phyloP scores from a whole-genome alignment of 176 grass and related monocot species.

The Aegilops speltoides region DNA sequence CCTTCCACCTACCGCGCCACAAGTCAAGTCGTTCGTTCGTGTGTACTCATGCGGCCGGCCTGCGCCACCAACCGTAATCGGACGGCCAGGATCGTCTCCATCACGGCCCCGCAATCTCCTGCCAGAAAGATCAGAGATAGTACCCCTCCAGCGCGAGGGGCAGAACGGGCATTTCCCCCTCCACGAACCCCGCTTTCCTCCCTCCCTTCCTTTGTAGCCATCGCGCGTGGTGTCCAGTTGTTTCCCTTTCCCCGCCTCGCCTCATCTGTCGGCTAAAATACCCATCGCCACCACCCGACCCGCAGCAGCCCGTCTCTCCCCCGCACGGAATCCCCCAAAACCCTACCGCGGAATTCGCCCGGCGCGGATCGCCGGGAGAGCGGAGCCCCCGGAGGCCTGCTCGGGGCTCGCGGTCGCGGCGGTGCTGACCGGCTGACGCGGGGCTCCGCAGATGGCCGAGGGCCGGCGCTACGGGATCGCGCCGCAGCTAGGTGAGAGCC shows the following conservation, averaged over 20 bases:
- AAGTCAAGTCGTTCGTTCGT: too few relatives aligned
- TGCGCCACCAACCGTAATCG: background rate
- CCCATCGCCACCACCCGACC: conserved; percentile 7
- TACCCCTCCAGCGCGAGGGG: background rate
- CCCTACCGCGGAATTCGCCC: background rate
- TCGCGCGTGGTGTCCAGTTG: conserved; percentile 8
- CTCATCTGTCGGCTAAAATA: background rate
- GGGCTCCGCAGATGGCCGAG: conserved; percentile 50
- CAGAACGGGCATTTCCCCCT: conserved; percentile 7
- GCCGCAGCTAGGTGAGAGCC: conserved; percentile 68
- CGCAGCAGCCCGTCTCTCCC: background rate
- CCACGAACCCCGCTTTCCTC: background rate
- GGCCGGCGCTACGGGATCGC: conserved; percentile 62
- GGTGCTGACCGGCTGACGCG: background rate
- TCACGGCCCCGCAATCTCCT: background rate
- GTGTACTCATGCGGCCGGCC: too few relatives aligned
- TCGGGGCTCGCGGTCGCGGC: background rate
- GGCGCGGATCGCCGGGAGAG: background rate
- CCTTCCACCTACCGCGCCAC: conserved; percentile 18
- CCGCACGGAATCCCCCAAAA: background rate
- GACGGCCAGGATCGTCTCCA: background rate
- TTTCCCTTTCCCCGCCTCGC: background rate
- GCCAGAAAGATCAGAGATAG: too few relatives aligned
- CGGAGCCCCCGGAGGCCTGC: background rate
- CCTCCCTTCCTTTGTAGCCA: background rate